These are phyloP conservation scores for Aspergillus wentii DNA, from an alignment of 495 filamentous ascomycete genomes.

Conservation along the genomic window DNA sequence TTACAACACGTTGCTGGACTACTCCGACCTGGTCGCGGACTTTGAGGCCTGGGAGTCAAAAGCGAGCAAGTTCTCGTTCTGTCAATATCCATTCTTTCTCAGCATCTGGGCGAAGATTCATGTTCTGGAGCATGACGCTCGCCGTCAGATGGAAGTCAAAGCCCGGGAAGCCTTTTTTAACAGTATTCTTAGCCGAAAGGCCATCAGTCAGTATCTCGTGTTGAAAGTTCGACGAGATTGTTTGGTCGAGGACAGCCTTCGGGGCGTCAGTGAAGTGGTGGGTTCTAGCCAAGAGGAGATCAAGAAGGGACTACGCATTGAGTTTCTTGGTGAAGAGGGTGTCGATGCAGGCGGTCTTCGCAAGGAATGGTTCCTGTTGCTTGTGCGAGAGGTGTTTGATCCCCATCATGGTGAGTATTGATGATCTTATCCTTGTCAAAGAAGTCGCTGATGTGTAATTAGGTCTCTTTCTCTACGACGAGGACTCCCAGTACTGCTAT, in stretches of 20 bases:
- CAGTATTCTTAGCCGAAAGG: conserved; percentile 70
- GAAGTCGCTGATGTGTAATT: conserved; percentile 12
- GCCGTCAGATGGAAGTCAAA: conserved; percentile 86
- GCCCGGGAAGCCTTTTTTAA: conserved; percentile 90
- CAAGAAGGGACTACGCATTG: conserved; percentile 87
- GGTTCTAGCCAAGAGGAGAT: conserved; percentile 81
- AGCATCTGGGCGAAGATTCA: conserved; percentile 93
- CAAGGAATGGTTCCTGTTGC: conserved; percentile 94
- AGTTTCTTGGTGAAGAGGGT: conserved; percentile 86
- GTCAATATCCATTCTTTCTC: conserved; percentile 90
- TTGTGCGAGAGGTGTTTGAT: conserved; percentile 90
- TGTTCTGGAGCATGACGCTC: conserved; percentile 86
- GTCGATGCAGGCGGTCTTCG: conserved; percentile 87
- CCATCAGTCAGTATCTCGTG: conserved; percentile 74
- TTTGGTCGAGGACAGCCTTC: conserved; percentile 85
- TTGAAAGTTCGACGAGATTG: conserved; percentile 81
- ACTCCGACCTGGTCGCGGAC: conserved; percentile 78
- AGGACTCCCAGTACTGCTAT: conserved; percentile 92
- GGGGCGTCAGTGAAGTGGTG: conserved; percentile 80
- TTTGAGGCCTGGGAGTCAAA: conserved; percentile 85
- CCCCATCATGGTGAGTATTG: conserved; percentile 72
- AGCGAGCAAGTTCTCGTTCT: conserved; percentile 77
- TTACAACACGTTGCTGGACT: conserved; percentile 83
- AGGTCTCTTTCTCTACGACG: conserved; percentile 91
- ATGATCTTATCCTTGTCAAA: neutral